phyloP scores from a whole-genome alignment of 805 yeast species.

The Ogataea nonfermentans region DNA sequence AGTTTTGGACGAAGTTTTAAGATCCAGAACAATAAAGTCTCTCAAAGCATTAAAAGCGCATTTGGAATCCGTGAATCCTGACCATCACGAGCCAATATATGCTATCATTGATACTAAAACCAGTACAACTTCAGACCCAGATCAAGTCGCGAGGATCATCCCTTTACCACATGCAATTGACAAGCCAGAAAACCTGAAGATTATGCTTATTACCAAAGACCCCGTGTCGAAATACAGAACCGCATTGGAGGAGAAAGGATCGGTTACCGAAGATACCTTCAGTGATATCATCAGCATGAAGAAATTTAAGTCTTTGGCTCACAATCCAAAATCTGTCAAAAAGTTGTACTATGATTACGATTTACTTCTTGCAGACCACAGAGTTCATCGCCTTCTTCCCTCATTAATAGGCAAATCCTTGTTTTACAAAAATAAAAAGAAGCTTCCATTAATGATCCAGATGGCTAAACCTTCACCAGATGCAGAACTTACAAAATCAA shows the following conservation, averaged over 20 bases:
- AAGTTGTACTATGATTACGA: slow-evolving; percentile 62
- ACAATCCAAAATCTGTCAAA: slow-evolving; percentile 43
- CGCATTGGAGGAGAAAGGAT: slow-evolving; percentile 45
- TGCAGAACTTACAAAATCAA: slow-evolving; percentile 30
- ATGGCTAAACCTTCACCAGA: slow-evolving; percentile 47
- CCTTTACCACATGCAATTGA: slow-evolving; percentile 55
- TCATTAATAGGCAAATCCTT: slow-evolving; percentile 50
- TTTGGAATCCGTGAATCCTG: slow-evolving; percentile 20
- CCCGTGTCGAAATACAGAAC: slow-evolving; percentile 59
- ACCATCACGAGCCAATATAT: slow-evolving; percentile 34
- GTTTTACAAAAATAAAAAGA: slow-evolving; percentile 63
- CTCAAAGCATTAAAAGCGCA: slow-evolving; percentile 34
- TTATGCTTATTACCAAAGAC: slow-evolving; percentile 70
- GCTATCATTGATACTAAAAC: slow-evolving; percentile 48
- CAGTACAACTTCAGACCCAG: slow-evolving; percentile 44
- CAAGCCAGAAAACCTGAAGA: slow-evolving; percentile 46
- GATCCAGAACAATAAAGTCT: slow-evolving; percentile 24
- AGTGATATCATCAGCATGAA: slow-evolving; percentile 59
- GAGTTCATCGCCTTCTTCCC: slow-evolving; percentile 62
- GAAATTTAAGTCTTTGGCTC: slow-evolving; percentile 47
- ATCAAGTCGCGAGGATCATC: slow-evolving; percentile 55
- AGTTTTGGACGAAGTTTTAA: slow-evolving; percentile 15
- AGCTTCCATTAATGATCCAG: slow-evolving; percentile 66
- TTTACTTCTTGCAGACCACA: slow-evolving; percentile 63
- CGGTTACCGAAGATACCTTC: slow-evolving; percentile 60